phyloP scores from a whole-genome alignment of 140 eudicot genomes.

The Oenanthe javanica region DNA sequence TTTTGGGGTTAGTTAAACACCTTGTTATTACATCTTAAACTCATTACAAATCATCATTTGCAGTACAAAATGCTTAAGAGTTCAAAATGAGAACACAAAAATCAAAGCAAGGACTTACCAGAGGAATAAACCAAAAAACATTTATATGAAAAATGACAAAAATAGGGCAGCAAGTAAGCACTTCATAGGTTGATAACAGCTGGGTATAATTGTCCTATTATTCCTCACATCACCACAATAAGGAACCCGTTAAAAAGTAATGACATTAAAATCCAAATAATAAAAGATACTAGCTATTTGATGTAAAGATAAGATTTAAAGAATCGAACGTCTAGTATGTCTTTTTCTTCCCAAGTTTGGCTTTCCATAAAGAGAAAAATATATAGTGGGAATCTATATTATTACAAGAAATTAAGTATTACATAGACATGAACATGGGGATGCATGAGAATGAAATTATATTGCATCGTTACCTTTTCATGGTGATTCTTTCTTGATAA shows the following conservation, averaged over 20 bases:
- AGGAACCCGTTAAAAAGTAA: constrained; percentile 6
- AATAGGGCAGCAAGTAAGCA: constrained; percentile 20
- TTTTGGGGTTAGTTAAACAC: not conserved
- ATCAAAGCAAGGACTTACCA: constrained; percentile 39
- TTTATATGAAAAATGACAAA: constrained; percentile 42
- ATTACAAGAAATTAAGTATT: not conserved
- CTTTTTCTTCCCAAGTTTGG: not conserved
- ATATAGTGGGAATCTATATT: not conserved
- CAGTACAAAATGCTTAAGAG: not conserved
- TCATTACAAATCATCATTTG: not conserved
- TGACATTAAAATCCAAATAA: constrained; percentile 15
- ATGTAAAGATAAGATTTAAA: not conserved
- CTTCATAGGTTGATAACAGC: constrained; percentile 26
- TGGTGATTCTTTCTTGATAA: too few species aligned
- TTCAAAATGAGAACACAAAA: not conserved
- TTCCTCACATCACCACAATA: constrained; percentile 6
- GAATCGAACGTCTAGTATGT: constrained; percentile 16
- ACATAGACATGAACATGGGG: not conserved
- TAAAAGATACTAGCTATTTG: not conserved
- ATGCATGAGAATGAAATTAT: not conserved
- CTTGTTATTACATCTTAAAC: not conserved
- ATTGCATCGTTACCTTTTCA: not conserved
- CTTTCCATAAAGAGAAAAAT: not conserved
- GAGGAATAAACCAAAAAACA: constrained; percentile 34
- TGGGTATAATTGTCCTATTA: constrained; percentile 44